A percentile compares a stretch with the other conserved stretches of the same genome.
These are phyloP conservation scores for Periconia digitata DNA, from an alignment of 2,329 filamentous ascomycete genomes.

Conservation along the genomic window DNA sequence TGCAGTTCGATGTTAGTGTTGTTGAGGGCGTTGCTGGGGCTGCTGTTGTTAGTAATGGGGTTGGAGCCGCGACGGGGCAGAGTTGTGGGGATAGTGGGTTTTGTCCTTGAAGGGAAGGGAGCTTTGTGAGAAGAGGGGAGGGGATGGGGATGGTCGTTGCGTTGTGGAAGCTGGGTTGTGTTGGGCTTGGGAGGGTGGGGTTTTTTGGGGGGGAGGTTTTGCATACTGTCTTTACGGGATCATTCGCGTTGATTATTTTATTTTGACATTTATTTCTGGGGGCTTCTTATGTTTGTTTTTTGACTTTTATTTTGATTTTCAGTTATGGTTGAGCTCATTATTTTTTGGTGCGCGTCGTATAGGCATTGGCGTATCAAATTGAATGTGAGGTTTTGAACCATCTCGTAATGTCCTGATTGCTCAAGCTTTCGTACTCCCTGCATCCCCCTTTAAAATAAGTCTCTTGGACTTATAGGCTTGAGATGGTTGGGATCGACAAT, in stretches of 20 bases:
- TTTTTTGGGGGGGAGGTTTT: background rate
- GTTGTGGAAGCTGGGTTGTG: too few species aligned
- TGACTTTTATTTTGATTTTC: background rate
- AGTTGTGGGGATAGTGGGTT: conserved; percentile 2
- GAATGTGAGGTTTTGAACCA: too few species aligned
- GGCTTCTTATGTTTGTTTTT: background rate
- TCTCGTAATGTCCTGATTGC: too few species aligned
- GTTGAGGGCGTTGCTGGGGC: conserved; percentile 1
- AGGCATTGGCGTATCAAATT: too few species aligned
- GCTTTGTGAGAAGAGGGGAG: too few species aligned
- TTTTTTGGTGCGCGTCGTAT: too few species aligned
- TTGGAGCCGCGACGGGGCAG: background rate
- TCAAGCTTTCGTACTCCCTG: too few species aligned
- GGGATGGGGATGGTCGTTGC: too few species aligned
- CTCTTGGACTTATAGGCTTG: too few species aligned
- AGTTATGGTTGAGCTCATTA: too few species aligned
- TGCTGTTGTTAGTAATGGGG: background rate
- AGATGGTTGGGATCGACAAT: too few species aligned
- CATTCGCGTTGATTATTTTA: background rate
- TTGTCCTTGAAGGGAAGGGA: background rate
- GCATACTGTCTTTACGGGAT: background rate
- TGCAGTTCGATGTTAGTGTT: conserved; percentile 1
- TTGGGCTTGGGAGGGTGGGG: background rate
- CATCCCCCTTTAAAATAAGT: too few species aligned
- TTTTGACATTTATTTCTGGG: background rate